These are phyloP conservation scores for Bathelium albidoporum DNA, from an alignment of 495 filamentous ascomycete species.

Conservation along the genomic window DNA sequence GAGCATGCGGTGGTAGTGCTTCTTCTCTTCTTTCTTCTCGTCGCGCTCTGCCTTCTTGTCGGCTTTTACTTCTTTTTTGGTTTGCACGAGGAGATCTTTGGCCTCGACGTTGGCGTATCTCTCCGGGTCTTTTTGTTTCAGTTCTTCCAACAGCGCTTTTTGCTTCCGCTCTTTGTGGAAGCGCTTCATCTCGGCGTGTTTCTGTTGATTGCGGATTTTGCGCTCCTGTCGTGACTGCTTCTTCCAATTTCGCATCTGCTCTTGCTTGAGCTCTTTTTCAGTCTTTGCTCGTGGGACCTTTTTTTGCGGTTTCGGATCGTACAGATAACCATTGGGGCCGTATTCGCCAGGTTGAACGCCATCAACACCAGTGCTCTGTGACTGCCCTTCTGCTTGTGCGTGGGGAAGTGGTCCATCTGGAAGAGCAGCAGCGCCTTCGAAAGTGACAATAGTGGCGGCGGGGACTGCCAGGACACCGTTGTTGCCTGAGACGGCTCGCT, in stretches of 20 bases:
- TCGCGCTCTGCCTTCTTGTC: neutral
- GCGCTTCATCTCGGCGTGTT: constrained; percentile 10
- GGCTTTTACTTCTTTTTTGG: neutral
- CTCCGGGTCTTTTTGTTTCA: constrained; percentile 8
- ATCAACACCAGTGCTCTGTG: constrained; percentile 3
- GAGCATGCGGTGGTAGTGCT: constrained; percentile 1
- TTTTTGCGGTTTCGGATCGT: neutral
- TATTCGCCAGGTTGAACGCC: constrained; percentile 2
- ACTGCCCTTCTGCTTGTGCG: constrained; percentile 5
- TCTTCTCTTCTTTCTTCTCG: constrained; percentile 9
- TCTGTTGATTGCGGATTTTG: constrained; percentile 10
- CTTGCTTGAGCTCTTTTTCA: constrained; percentile 4
- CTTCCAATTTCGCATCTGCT: neutral
- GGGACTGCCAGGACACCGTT: neutral
- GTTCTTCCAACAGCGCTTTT: constrained; percentile 3
- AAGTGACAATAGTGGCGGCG: neutral
- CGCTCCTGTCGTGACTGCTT: neutral
- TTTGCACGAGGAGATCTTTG: constrained; percentile 6
- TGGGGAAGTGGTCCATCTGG: neutral
- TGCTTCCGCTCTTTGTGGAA: constrained; percentile 12
- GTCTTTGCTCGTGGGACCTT: neutral
- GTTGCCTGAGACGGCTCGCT: neutral
- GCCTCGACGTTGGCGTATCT: neutral
- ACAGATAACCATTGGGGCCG: neutral
- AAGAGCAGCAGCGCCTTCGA: neutral